Evolutionary conservation across 108 stramenopile genomes (phyloP), one percentile per base, ranked within the genome.

Genomic region (Skeletonema tropicum): DNA sequence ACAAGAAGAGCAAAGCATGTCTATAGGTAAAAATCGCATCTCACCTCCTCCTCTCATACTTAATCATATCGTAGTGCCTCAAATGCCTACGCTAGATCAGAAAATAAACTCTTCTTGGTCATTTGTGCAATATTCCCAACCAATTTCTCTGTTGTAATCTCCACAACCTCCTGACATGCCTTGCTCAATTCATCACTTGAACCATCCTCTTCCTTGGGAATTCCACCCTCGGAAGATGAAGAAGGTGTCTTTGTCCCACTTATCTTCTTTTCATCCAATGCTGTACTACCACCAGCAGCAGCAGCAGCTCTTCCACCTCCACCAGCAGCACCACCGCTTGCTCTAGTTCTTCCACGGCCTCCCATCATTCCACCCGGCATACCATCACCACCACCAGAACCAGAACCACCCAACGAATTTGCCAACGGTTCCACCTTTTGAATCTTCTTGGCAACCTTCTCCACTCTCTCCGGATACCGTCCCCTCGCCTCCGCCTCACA

Each of bases 91-190:
- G 10, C 38, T 39, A 12, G 11, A 49, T 77, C 58, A 21, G 77
- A 57, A 65, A 82, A 82, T 15, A 82, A 39, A 42, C 73, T 70
- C 55, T 33, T 73, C 65, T 82, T 82, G 6, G 76, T 9, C 38
- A 77, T 66, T 72, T 82, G 81, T 12, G 41, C 76, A 67, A 82
- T 77, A 67, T 70, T 77, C 26, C 45, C 81, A 46, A 78, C 19
- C 67, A 82, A 60, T 66, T 82, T 77, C 46, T 82, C 81, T 4
- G 81, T 73, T 31, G 81, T 71, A 66, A 82, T 73, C 13, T 82
- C 76, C 15, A 82, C 76, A 30, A 82, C 76, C 25, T 66, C 76
- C 58, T 77, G 81, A 73, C 80, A 82, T 17, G 75, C 75, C 80
- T 72, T 82, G 3, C 71, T 65, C 9, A 82, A 52, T 35, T 82